Base-by-base conservation (phyloP, 768 basidiomycete genomes). In the Lanmaoa pseudosensibilis region DNA sequence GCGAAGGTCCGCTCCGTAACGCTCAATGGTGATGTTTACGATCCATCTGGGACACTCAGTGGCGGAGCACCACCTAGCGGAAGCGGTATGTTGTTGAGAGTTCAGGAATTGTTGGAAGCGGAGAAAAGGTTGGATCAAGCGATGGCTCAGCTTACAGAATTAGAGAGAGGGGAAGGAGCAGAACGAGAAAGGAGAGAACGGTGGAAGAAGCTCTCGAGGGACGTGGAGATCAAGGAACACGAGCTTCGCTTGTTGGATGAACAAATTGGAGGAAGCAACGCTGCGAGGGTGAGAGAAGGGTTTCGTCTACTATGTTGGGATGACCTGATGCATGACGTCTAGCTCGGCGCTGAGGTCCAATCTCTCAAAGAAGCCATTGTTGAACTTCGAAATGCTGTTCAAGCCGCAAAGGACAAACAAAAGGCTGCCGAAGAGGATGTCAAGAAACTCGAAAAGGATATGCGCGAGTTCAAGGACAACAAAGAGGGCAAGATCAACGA, bases 391-490 rank as follows among this genome's bases (percentile, higher is more conserved):
- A 68, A 69, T 19, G 82, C 84, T 2, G 74, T 90, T n/a, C 73
- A 85, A 58, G 74, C 75, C 0, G 86, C 92, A 6, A 84, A 86
- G 68, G 78, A 86, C 52, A 92, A 92, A 66, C 91, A 96, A 70
- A 83, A 82, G 66, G 79, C 74, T 8, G 92, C 93, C 0, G 77
- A 86, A 47, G 85, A 79, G 0, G 94, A 98, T 56, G 83, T 84
- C 69, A 86, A 86, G 75, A 91, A 88, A 65, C 84, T 98, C 23
- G 93, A 98, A 74, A 88, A 88, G 65, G 97, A 99, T 69, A 98
- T 99, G 94, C 84, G 84, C 52, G 97, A 98, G 76, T 98, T 99
- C 79, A 95, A 97, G 78, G 89, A 95, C 74, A 95, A 99, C 77
- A 97, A 97, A 71, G 97, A 98, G 49, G 93, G 94, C 46, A 98